A percentile compares a stretch with the other conserved stretches of the same genome.
Conservation (phyloP, 2,329 filamentous ascomycete species). For the Thermomyces lanuginosus region DNA sequence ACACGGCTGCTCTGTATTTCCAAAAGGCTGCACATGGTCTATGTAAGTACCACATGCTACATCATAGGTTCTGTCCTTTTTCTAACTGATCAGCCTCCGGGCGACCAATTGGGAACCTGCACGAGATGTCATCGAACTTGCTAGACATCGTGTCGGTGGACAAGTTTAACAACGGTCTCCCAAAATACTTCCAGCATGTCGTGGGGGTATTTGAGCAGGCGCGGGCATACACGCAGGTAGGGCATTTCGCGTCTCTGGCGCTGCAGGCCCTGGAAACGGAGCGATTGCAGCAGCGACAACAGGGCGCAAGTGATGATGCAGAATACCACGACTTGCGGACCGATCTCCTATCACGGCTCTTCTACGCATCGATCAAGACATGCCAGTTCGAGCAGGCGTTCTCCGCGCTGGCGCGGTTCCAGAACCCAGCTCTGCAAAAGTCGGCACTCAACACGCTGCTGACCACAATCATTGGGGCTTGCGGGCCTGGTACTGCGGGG, state of each 20-base stretch:
- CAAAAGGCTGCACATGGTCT: conserved; percentile 68
- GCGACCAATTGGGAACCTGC: conserved; percentile 28
- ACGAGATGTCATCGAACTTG: conserved; percentile 40
- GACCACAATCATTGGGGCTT: conserved; percentile 27
- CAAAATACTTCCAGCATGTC: conserved; percentile 77
- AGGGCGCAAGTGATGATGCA: conserved; percentile 15
- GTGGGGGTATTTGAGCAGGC: conserved; percentile 64
- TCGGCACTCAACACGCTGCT: conserved; percentile 54
- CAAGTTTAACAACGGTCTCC: conserved; percentile 53
- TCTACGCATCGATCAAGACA: conserved; percentile 63
- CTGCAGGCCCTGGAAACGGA: conserved; percentile 42
- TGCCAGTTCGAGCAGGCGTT: conserved; percentile 73
- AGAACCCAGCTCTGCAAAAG: conserved; percentile 53
- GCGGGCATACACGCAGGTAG: conserved; percentile 61
- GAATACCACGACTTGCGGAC: conserved; percentile 35
- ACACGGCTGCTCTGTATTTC: conserved; percentile 58
- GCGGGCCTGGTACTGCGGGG: conserved; percentile 23
- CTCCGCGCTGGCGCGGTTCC: conserved; percentile 56
- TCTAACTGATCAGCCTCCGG: conserved; percentile 20
- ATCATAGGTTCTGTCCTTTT: conserved; percentile 1
- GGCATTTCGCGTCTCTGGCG: conserved; percentile 65
- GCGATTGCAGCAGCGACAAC: too few species aligned
- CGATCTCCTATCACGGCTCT: conserved; percentile 68
- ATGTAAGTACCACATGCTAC: conserved; percentile 42
- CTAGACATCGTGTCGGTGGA: conserved; percentile 59